Base-by-base conservation (phyloP, 441 rosid genomes). In the Erodium texanum region DNA sequence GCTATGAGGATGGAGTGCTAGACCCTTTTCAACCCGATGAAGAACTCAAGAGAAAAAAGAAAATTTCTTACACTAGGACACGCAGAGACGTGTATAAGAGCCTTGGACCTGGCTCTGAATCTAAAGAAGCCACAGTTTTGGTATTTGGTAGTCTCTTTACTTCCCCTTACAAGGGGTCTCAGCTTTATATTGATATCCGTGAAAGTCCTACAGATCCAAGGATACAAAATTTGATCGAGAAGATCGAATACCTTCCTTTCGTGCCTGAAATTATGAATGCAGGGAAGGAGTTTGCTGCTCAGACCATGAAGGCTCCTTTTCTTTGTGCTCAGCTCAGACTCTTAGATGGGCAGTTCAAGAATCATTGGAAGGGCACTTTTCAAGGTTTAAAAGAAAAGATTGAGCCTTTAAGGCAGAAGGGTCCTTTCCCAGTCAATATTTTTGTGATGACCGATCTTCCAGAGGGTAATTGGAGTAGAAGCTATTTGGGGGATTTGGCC, bases 391-490 rank as follows among this genome's bases (percentile, higher is more conserved):
- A 82, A 66, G 85, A 89, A 70, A 86, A 87, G 77, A 24, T 94
- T 69, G 87, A 87, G 36, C 78, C 93, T 50, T 71, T 91, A 73
- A 80, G 69, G 52, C 74, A 78, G 68, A 73, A 64, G 48, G 80
- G 68, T 63, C 61, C 83, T 56, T 80, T 36, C 66, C 87, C 79
- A 0, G 2, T 88, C 67, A 82, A 80, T 77, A 80, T 92, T 59
- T 92, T 92, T 67, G 73, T 92, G 62, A 88, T 94, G 99, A 92
- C 98, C 5, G 98, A 94, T 80, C 94, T 94, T 75, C 92, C 98
- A 24, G 86, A 67, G 72, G 81, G 78, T 48, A 89, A 92, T 75
- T 92, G 99, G 97, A 87, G 84, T 0, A 85, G 85, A 64, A 91
- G 67, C 80, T 92, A 83, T 78, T 79, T 92, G 75, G 86, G 86